Conservation (phyloP, 148 eudicot genomes). For the Silene latifolia region DNA sequence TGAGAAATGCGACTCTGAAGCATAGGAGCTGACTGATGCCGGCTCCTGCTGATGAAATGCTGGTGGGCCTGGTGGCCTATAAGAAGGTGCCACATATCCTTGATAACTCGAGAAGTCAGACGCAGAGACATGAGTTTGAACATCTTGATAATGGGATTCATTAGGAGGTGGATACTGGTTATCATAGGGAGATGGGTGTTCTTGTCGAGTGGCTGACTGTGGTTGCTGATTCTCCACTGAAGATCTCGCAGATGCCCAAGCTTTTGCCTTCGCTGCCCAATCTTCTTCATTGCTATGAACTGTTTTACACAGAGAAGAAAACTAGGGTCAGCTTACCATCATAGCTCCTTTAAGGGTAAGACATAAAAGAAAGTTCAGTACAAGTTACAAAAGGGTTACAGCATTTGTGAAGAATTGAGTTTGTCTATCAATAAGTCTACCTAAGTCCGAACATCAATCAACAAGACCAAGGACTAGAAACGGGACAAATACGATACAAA, state of each 20-base stretch:
- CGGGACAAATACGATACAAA: background rate
- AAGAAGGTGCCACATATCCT: conserved; percentile 37
- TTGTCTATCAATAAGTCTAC: background rate
- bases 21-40: conserved; percentile 48
- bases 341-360: background rate
- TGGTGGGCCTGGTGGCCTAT: conserved; percentile 36
- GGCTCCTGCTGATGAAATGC: conserved; percentile 48
- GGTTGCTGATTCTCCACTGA: conserved; percentile 58
- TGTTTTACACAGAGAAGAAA: conserved; percentile 30
- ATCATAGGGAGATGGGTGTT: conserved; percentile 46
- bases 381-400: background rate
- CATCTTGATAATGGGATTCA: conserved; percentile 51
- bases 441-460: background rate
- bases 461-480: background rate
- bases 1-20: conserved; percentile 46
- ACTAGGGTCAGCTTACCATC: background rate
- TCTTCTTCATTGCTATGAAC: conserved; percentile 82
- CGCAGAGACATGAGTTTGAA: conserved; percentile 35
- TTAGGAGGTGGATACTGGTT: conserved; percentile 53
- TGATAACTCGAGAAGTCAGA: conserved; percentile 58
- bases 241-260: conserved; percentile 85
- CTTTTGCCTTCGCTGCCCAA: conserved; percentile 95
- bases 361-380: background rate
- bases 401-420: background rate
- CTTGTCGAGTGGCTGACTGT: conserved; percentile 38